Base-by-base conservation (phyloP, 2,329 filamentous ascomycete genomes). In the Pseudofabraea citricarpa region DNA sequence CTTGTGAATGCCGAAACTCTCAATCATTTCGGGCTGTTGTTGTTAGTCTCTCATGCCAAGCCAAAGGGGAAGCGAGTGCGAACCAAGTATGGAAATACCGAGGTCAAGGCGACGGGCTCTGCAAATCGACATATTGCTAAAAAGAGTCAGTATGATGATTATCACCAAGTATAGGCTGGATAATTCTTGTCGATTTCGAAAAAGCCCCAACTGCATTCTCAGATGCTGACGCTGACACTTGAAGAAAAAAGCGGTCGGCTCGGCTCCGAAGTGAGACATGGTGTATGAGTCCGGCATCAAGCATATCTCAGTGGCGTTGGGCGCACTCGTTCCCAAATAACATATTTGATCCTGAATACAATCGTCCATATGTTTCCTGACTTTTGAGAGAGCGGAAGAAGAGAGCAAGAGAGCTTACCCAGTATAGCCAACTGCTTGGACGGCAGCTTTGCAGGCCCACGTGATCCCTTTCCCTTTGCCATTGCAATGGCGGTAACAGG, bases 21-120 rank as follows among this genome's bases (percentile, higher is more conserved):
- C 76, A 44, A 95, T 85, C 86, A 95, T 93, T 64, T 90, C 86
- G 9, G 86, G 86, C 51, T 84, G 72, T 54, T 73, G 76, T 13
- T 6, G 16, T n/a, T 16, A n/a, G n/a, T n/a, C 9, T 15, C 16
- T 29, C 9, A 24, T 21, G 15, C 23, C 6, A 24, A 40, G 16
- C n/a, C n/a, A n/a, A n/a, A n/a, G n/a, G n/a, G n/a, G n/a, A n/a
- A n/a, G 27, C 32, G 31, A 22, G 18, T 41, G 16, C 61, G 48
- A 58, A 72, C 69, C 38, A 77, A 64, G 52, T 77, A 63, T 40
- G 60, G 60, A 32, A 53, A 62, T 32, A 63, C 56, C 19, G 59
- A 62, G 27, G 85, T 88, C 55, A 86, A 70, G 6, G 85, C 77
- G 48, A 85, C 67, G 7, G 87, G 87, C 61, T 91, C 87, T 48